Base-by-base conservation (phyloP, 805 yeast species). In the Monosporozyma aerobia region DNA sequence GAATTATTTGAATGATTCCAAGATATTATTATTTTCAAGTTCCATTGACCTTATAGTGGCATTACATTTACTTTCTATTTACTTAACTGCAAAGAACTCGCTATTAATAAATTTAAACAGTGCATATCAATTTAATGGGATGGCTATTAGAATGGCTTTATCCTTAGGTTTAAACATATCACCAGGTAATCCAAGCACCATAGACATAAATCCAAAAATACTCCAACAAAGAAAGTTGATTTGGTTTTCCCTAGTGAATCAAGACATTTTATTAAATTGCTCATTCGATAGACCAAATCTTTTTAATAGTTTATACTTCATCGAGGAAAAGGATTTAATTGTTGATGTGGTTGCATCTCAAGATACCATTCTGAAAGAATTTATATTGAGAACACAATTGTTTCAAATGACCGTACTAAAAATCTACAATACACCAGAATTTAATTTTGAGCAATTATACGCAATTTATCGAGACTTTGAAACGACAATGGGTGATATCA, bases 201-300 rank as follows among this genome's bases (percentile, higher is more conserved):
- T 49, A 22, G 32, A 53, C 8, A 16, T 51, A 25, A 60, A 55
- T 37, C 58, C 55, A 22, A 47, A 51, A 25, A 61, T 63, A 50
- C 62, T 70, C 19, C 68, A 68, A 57, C 72, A 77, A 63, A 73
- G 86, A 57, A 71, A 85, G 59, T 67, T 87, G 51, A 63, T 81
- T 33, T 83, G 87, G 86, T 83, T 87, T 85, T 83, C 84, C 1
- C 57, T 84, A 9, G 81, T 78, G 57, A 75, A 78, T 50, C 80
- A 80, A 58, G 87, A 82, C 63, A 77, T 81, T 16, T 82, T 84
- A 50, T 78, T 85, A 16, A 78, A 85, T 1, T 72, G 83, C 6
- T 49, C 49, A 23, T 49, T 55, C 13, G 56, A 57, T 44, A 52
- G 58, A 47, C 35, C 55, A 40, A 50, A 43, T n/a, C 10, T 51